A percentile compares a stretch with the other conserved stretches of the same genome.
Evolutionary conservation across 1,284 basidiomycete species (phyloP).

Genomic region (Puccinia brachypodii): DNA sequence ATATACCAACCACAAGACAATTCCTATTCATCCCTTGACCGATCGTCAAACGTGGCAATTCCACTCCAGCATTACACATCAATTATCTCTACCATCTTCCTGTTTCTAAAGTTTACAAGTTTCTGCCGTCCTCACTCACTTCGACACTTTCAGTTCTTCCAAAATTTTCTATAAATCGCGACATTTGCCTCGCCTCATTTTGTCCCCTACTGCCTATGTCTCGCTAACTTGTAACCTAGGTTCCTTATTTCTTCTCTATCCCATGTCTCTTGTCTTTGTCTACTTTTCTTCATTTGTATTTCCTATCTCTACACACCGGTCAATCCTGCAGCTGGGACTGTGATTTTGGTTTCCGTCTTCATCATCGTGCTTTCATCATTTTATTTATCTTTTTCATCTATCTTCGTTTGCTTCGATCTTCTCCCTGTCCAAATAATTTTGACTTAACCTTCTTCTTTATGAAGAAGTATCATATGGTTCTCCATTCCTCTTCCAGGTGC

Average conservation of each 20-base stretch:
- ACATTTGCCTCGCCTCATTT: neutral
- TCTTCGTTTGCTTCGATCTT: slow-evolving; percentile 9
- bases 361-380: neutral
- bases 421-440: neutral
- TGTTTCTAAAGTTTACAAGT: neutral
- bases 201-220: neutral
- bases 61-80: neutral
- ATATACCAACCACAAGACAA: neutral
- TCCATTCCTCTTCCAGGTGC: no score
- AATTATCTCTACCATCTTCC: neutral
- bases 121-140: neutral
- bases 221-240: neutral
- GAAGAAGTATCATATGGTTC: no score
- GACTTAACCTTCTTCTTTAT: neutral
- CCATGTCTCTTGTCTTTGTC: neutral
- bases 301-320: neutral
- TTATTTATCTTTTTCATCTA: neutral
- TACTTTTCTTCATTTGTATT: neutral
- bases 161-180: neutral
- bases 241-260: neutral
- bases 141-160: slow-evolving; percentile 3
- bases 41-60: neutral
- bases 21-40: neutral
- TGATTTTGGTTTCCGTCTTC: neutral
- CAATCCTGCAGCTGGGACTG: neutral